Base-by-base conservation (phyloP, 306 rosid species). In the Malus fusca region DNA sequence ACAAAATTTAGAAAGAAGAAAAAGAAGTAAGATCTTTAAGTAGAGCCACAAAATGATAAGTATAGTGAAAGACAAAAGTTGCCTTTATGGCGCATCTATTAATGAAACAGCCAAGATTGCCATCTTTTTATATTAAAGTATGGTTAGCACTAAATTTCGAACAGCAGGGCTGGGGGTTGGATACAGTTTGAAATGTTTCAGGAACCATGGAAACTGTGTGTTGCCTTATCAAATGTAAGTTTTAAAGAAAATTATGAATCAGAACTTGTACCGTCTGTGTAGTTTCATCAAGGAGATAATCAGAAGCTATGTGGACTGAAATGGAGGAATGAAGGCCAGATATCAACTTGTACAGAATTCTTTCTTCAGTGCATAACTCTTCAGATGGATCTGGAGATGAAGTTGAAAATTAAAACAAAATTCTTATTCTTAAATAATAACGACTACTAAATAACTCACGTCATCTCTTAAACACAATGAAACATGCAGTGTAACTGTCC, bases 271-370 rank as follows among this genome's bases (percentile, higher is more conserved):
- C 99, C 93, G 22, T 61, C 80, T 90, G 88, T 46, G 66, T 76
- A 56, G 91, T 69, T 80, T 95, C 96, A 69, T 93, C 93, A 42
- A 93, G 85, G 53, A 90, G 88, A 90, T 90, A 95, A 60, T 92
- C 99, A 37, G 97, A 73, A 51, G 96, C 99, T 81, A 93, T 87
- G 85, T 95, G 99, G 62, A 95, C 80, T 22, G 99, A 92, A 80
- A 95, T 95, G 68, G 99, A 95, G 71, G 99, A 90, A 84, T 95
- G 99, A 78, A 95, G 93, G 82, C 99, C 99, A 15, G 99, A 95
- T 84, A 95, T 95, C 93, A 95, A 75, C 81, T 92, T 95, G 90
- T 90, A 95, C 88, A 95, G 82, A 69, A 95, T 85, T 73, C 91
- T 90, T 78, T 95, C 96, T 84, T 92, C 99, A 72, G 92, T 88